phyloP scores from a whole-genome alignment of 768 basidiomycete species.

The Pleurotus giganteus region DNA sequence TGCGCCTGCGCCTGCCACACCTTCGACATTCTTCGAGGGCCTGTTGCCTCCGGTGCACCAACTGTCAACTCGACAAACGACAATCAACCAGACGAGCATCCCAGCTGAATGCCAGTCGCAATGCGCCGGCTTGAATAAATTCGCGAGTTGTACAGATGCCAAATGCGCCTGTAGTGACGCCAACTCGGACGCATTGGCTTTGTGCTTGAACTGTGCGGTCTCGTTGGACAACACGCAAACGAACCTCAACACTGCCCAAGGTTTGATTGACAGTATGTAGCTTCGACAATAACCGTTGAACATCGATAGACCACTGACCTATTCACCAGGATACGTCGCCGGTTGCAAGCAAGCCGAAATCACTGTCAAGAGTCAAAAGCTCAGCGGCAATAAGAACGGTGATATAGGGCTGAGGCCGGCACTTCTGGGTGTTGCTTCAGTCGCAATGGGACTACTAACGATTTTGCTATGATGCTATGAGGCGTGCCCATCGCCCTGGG shows the following conservation, averaged over 20 bases:
- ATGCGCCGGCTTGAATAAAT: neutral
- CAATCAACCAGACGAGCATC: neutral
- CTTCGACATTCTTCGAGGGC: too few species aligned
- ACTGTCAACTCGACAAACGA: neutral
- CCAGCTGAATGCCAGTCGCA: neutral
- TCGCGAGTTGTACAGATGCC: neutral
- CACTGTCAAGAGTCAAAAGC: conserved; percentile 2
- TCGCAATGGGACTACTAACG: neutral
- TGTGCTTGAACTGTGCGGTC: neutral
- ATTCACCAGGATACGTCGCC: neutral
- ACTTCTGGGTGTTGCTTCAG: neutral
- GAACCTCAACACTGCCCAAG: neutral
- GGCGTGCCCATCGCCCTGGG: too few species aligned
- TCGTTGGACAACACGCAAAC: neutral
- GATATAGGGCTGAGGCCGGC: neutral
- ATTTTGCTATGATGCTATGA: neutral
- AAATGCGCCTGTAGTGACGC: neutral
- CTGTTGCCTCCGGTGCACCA: too few species aligned
- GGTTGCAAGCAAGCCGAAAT: conserved; percentile 1
- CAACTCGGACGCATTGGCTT: neutral
- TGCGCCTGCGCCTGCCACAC: neutral
- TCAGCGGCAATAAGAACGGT: neutral
- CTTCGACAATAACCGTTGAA: too few species aligned
- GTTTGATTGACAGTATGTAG: too few species aligned
- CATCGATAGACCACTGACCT: too few species aligned